Conservation (phyloP, 805 yeast species). For the Brettanomyces custersianus region DNA sequence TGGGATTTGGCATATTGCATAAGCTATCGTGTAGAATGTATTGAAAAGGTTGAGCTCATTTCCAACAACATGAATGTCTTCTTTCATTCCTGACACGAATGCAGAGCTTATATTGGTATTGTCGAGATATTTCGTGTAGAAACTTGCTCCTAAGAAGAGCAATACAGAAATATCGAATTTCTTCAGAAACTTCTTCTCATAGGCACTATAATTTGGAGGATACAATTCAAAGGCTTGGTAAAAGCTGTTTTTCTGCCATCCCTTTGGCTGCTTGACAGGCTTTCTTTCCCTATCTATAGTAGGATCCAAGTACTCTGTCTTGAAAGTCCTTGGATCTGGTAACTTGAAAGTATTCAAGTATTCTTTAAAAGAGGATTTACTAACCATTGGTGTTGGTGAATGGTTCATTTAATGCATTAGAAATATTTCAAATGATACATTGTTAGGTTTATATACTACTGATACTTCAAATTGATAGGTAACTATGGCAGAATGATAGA, state of each 20-base stretch:
- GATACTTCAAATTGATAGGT: no score
- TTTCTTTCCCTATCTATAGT: conserved; percentile 10
- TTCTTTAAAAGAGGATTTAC: no score
- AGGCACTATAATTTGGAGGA: conserved; percentile 11
- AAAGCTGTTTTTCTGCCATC: conserved; percentile 7
- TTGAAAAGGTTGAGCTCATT: conserved; percentile 18
- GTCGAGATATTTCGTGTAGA: conserved; percentile 50
- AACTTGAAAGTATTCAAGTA: conserved; percentile 1
- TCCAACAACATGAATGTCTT: conserved; percentile 23
- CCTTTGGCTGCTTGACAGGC: conserved; percentile 1
- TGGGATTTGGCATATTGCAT: conserved; percentile 54
- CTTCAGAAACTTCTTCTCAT: conserved; percentile 10
- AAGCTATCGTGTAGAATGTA: conserved; percentile 33
- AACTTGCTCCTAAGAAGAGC: conserved; percentile 25
- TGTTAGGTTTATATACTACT: no score
- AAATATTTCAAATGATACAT: no score
- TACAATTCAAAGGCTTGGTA: conserved; percentile 10
- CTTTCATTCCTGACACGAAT: conserved; percentile 61
- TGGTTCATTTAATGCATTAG: no score
- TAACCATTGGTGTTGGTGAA: no score
- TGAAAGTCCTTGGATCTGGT: conserved; percentile 9
- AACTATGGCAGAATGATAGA: no score
- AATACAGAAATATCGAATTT: conserved; percentile 10
- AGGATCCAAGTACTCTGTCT: conserved; percentile 9
- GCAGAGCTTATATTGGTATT: conserved; percentile 48